Percentiles rank a stretch among this genome's conserved stretches.
Evolutionary conservation across 441 rosid species (phyloP).

Genomic region (Erodium texanum): DNA sequence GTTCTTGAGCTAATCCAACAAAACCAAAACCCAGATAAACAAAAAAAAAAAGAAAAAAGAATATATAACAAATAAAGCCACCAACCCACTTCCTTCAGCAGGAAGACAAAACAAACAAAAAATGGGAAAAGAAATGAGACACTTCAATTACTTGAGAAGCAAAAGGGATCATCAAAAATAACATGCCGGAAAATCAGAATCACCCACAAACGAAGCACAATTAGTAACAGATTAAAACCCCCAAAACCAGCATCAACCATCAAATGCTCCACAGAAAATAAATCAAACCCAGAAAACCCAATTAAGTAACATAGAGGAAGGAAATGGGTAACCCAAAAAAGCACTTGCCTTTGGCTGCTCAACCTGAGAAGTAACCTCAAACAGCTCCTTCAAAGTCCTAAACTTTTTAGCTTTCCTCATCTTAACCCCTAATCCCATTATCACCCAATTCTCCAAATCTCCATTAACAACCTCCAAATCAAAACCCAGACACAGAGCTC

Average conservation of each 20-base stretch:
- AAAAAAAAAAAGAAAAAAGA: background rate
- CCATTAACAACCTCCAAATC: background rate
- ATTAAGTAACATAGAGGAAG: background rate
- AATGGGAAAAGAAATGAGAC: background rate
- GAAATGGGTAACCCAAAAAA: background rate
- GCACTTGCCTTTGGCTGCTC: slow-evolving; percentile 18
- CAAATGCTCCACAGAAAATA: slow-evolving; percentile 5
- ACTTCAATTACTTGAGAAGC: background rate
- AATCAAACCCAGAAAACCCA: slow-evolving; percentile 2
- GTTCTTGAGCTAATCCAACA: background rate
- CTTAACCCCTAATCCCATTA: slow-evolving; percentile 3
- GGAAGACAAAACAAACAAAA: background rate
- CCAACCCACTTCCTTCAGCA: slow-evolving; percentile 3
- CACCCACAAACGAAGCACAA: background rate
- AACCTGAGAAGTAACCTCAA: slow-evolving; percentile 6
- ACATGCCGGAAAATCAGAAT: background rate
- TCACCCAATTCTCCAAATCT: slow-evolving; percentile 6
- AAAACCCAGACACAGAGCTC: background rate
- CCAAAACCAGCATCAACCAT: background rate
- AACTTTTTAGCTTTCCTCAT: slow-evolving; percentile 19
- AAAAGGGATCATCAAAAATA: background rate
- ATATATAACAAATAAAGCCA: background rate
- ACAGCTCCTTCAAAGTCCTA: slow-evolving; percentile 20
- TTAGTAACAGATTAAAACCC: background rate
- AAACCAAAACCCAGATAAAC: slow-evolving; percentile 7